Conservation (phyloP, 2,329 filamentous ascomycete genomes). For the Colletotrichum incanum region DNA sequence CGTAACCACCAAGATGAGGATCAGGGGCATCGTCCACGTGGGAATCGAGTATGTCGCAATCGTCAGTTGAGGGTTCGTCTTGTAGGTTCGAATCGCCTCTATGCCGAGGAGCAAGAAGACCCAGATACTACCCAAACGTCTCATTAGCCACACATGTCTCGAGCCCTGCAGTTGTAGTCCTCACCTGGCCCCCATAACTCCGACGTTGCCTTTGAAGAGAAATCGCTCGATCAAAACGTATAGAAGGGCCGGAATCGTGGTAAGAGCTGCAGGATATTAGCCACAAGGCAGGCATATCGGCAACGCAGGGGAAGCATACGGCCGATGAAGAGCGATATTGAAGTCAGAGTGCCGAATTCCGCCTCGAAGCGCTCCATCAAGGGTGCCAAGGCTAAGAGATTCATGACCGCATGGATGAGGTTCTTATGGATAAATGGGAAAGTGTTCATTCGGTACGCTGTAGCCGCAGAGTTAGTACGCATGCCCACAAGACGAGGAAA, state of each 20-base stretch:
- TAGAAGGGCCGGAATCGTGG: constrained; percentile 84
- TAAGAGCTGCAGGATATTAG: constrained; percentile 71
- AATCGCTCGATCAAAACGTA: constrained; percentile 86
- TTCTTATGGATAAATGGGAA: constrained; percentile 90
- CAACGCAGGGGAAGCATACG: constrained; percentile 73
- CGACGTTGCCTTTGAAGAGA: constrained; percentile 79
- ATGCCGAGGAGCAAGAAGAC: constrained; percentile 89
- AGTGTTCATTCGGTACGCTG: constrained; percentile 94
- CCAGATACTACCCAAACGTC: constrained; percentile 78
- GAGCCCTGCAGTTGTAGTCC: constrained; percentile 43
- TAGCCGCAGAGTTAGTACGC: constrained; percentile 8
- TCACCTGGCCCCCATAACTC: constrained; percentile 87
- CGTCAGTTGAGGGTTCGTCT: constrained; percentile 83
- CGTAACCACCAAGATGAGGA: constrained; percentile 80
- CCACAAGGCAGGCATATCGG: constrained; percentile 7
- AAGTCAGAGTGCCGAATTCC: constrained; percentile 91
- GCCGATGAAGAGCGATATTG: constrained; percentile 90
- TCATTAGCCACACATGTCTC: constrained; percentile 7
- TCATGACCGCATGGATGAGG: constrained; percentile 85
- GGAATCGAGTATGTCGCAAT: constrained; percentile 79
- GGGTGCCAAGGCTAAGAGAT: constrained; percentile 86
- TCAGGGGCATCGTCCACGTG: constrained; percentile 92
- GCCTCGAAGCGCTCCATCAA: constrained; percentile 93
- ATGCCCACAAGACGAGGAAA: background rate
- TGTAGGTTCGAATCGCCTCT: constrained; percentile 89